Evolutionary conservation across 2,329 filamentous ascomycete genomes (phyloP), one percentile per base, ranked within the genome.

Genomic region (Trichoderma aggressivum): DNA sequence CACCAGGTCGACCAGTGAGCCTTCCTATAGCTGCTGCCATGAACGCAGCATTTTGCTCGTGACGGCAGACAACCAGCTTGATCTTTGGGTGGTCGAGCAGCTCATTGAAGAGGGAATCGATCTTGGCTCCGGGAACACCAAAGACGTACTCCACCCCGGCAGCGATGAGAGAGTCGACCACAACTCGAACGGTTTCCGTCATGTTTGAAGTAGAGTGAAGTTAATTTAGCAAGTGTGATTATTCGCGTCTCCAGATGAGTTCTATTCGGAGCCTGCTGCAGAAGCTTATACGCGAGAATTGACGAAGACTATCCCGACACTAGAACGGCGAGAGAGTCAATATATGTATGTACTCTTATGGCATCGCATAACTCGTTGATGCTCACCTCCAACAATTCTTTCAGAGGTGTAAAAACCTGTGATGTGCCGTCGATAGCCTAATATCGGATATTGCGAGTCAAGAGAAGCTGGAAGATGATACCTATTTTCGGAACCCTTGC

Each of bases 181-280:
- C 39, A 43, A 43, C 39, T 43, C 39, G 39, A 43, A 43, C 39
- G 7, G 39, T 43, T 43, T 43, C 39, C 1, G 39, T 43, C 39
- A 43, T 43, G 8, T 0, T 39, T 43, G 7, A 10, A 43, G 18
- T 16, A n/a, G 18, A 43, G 3, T n/a, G 39, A 43, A 3, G 18
- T 43, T n/a, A 43, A n/a, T 5, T 10, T n/a, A 10, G 2, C 0
- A 10, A n/a, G 3, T n/a, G 3, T n/a, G 18, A 16, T n/a, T 7
- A 16, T 43, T 43, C 1, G 16, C n/a, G 39, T 43, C 7, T 43
- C 39, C 39, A n/a, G 18, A 0, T 10, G 7, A 43, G 3, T n/a
- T 43, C 1, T 43, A 43, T n/a, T 43, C 2, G 18, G 1, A n/a
- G 39, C 39, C 39, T 43, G 7, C 3, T 43, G 3, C 39, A 43